phyloP scores from a whole-genome alignment of 768 basidiomycete genomes.

The Trametes punicea region DNA sequence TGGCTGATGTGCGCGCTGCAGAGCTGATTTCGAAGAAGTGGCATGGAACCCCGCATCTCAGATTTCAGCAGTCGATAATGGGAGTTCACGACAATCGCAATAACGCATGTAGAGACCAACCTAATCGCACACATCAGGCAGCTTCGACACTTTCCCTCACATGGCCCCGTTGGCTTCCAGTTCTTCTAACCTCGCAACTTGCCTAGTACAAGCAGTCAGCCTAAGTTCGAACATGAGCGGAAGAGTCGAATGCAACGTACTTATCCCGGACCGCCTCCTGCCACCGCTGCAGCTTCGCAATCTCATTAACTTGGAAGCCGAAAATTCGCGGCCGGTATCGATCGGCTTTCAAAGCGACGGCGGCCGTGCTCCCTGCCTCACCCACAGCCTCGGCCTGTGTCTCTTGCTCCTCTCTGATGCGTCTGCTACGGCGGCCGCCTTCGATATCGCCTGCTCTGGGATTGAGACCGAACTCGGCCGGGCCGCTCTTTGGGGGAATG shows the following conservation, averaged over 20 bases:
- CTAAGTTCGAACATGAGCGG: too few species aligned
- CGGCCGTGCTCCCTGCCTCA: slow-evolving; percentile 73
- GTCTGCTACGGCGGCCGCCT: slow-evolving; percentile 31
- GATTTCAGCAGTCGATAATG: too few species aligned
- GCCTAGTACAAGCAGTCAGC: slow-evolving; percentile 27
- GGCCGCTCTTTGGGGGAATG: slow-evolving; percentile 76
- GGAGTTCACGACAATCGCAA: too few species aligned
- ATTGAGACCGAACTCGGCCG: slow-evolving; percentile 36
- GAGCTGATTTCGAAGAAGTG: too few species aligned
- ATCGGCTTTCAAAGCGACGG: slow-evolving; percentile 85
- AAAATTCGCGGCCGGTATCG: slow-evolving; percentile 91
- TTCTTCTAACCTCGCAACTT: slow-evolving; percentile 40
- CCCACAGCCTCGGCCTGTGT: slow-evolving; percentile 52
- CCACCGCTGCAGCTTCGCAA: slow-evolving; percentile 92
- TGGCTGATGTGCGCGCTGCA: too few species aligned
- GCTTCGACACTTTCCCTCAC: background rate
- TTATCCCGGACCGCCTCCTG: slow-evolving; percentile 89
- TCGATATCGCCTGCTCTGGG: slow-evolving; percentile 26
- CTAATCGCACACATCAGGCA: slow-evolving; percentile 2
- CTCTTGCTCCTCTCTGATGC: slow-evolving; percentile 47
- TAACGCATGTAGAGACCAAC: background rate
- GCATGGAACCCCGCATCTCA: background rate
- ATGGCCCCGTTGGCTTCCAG: slow-evolving; percentile 28
- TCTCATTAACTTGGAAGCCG: slow-evolving; percentile 95
- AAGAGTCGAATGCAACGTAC: slow-evolving; percentile 48